Evolutionary conservation across 495 filamentous ascomycete genomes (phyloP).

Genomic region (Sordaria brevicollis): DNA sequence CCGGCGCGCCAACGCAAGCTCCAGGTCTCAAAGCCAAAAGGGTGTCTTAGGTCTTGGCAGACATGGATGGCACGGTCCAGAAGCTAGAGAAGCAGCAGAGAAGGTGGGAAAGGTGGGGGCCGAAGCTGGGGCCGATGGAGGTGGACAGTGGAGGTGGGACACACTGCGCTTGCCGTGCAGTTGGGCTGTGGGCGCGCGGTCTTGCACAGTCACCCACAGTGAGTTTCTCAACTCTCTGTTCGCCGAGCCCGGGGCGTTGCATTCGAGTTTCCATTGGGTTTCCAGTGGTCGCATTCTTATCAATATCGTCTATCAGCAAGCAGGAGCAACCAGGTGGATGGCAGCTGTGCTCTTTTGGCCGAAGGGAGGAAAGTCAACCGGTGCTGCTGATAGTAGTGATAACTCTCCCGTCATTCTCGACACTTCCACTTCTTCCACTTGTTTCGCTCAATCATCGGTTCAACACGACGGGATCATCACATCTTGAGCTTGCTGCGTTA

Average conservation of each 20-base stretch:
- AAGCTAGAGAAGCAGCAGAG: not conserved
- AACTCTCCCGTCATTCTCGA: not conserved
- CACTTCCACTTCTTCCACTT: not conserved
- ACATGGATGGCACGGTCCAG: not conserved
- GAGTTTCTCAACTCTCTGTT: not conserved
- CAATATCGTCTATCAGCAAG: not conserved
- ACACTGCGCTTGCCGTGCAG: not conserved
- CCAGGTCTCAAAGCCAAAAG: not conserved
- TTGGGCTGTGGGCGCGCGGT: not conserved
- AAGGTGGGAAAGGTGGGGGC: not conserved
- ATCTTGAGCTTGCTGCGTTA: not conserved
- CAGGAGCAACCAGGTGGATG: not conserved
- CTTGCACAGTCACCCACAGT: not conserved
- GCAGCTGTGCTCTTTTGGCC: not conserved
- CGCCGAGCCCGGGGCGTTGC: not conserved
- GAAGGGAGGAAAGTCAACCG: not conserved
- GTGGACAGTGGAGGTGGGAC: not conserved
- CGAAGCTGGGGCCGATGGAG: not conserved
- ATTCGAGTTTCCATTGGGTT: not conserved
- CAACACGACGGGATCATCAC: not conserved
- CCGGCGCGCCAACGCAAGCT: not conserved
- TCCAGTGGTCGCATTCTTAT: not conserved
- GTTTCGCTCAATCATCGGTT: not conserved
- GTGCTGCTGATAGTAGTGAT: not conserved
- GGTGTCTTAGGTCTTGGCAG: not conserved